phyloP scores from a whole-genome alignment of 106 monocot species.

The Agapanthus africanus region DNA sequence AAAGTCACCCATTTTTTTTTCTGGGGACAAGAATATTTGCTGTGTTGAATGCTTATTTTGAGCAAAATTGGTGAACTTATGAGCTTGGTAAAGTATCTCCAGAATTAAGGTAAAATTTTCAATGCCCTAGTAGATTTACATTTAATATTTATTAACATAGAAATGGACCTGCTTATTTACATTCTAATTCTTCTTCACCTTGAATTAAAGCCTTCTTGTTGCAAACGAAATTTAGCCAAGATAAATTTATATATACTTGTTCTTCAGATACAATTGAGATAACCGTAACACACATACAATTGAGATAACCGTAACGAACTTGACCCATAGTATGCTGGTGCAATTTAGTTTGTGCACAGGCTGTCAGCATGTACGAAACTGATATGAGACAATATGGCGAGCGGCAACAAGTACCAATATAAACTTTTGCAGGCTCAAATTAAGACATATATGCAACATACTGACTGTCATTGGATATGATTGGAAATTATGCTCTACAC shows the following conservation, averaged over 20 bases:
- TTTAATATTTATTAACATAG: too few species aligned
- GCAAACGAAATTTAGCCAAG: too few species aligned
- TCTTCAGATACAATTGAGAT: too few species aligned
- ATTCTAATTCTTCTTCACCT: not conserved
- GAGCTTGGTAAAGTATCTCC: not conserved
- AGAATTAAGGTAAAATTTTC: too few species aligned
- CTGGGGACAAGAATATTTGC: not conserved
- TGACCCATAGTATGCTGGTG: not conserved
- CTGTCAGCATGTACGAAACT: not conserved
- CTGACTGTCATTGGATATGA: not conserved
- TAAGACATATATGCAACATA: not conserved
- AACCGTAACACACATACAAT: too few species aligned
- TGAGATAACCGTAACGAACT: too few species aligned
- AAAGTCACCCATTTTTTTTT: not conserved
- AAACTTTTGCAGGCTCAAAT: not conserved
- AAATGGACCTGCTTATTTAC: too few species aligned
- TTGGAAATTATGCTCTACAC: not conserved
- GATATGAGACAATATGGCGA: not conserved
- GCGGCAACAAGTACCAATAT: not conserved
- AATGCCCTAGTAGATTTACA: too few species aligned
- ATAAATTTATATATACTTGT: too few species aligned
- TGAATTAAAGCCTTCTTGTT: too few species aligned
- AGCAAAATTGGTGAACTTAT: not conserved
- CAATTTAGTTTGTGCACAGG: not conserved
- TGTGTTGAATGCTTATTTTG: not conserved